Conservation (phyloP, 2,329 filamentous ascomycete genomes). For the Pseudophaeomoniella oleicola region DNA sequence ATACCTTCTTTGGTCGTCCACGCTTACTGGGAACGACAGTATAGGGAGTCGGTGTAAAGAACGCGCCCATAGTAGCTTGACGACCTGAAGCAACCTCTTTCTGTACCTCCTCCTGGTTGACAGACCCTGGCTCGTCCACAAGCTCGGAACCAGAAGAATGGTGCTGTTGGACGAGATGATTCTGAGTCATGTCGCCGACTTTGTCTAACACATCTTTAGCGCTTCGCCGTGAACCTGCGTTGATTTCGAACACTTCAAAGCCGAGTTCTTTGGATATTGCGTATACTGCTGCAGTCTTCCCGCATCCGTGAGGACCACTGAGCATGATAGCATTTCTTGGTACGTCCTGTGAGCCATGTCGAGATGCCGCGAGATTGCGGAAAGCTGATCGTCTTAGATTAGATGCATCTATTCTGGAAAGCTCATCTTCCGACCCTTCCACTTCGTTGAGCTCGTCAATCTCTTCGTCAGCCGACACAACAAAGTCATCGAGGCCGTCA, state of each 20-base stretch:
- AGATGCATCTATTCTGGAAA: constrained; percentile 23
- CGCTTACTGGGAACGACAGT: not conserved
- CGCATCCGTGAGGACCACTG: constrained; percentile 77
- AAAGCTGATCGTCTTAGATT: constrained; percentile 24
- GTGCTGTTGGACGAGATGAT: constrained; percentile 63
- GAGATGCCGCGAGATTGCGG: constrained; percentile 19
- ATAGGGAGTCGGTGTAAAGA: constrained; percentile 54
- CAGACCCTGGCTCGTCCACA: constrained; percentile 13
- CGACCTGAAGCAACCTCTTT: constrained; percentile 42
- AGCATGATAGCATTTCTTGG: constrained; percentile 62
- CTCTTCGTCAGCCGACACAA: constrained; percentile 68
- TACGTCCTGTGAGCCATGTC: constrained; percentile 21
- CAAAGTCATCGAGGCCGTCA: constrained; percentile 64
- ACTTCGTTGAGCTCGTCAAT: constrained; percentile 51
- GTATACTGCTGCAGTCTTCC: constrained; percentile 85
- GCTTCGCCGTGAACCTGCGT: constrained; percentile 65
- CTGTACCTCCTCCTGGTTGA: constrained; percentile 1
- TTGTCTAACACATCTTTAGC: constrained; percentile 83
- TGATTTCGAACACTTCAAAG: constrained; percentile 93
- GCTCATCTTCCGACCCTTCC: constrained; percentile 34
- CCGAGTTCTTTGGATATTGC: constrained; percentile 82
- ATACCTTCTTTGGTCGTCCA: constrained; percentile 12
- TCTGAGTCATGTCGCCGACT: constrained; percentile 92
- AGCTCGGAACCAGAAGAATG: constrained; percentile 6
- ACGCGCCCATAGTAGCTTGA: constrained; percentile 66